These are phyloP conservation scores for Aegle marmelos DNA, from an alignment of 345 rosid species.

Conservation along the genomic window DNA sequence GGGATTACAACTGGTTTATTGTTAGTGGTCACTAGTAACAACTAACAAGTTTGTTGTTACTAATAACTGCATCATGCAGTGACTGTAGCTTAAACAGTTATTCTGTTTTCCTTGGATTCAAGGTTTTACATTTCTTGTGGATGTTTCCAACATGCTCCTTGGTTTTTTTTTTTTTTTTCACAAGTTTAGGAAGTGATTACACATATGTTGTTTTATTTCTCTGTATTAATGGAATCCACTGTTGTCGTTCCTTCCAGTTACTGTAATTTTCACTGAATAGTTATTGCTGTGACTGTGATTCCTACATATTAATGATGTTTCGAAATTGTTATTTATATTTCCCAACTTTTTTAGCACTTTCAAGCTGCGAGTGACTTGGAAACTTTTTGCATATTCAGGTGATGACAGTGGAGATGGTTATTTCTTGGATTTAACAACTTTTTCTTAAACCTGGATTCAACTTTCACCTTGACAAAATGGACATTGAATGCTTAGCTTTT, in stretches of 20 bases:
- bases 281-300: not conserved
- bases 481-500: not conserved
- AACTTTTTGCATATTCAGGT: not conserved
- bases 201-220: not conserved
- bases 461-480: not conserved
- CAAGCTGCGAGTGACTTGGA: not conserved
- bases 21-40: not conserved
- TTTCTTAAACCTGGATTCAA: not conserved
- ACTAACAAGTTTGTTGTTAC: no score
- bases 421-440: not conserved
- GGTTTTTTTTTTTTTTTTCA: not conserved
- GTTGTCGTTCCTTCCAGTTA: not conserved
- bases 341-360: not conserved
- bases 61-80: not conserved
- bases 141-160: not conserved
- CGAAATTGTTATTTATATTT: not conserved
- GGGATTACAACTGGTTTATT: not conserved
- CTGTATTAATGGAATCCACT: not conserved
- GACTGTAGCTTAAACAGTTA: not conserved
- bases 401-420: not conserved
- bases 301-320: not conserved
- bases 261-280: not conserved
- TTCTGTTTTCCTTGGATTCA: not conserved
- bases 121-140: not conserved
- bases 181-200: not conserved